Evolutionary conservation across 2,329 filamentous ascomycete genomes (phyloP), one percentile per base, ranked within the genome.

Genomic region (Ophiostoma montium): DNA sequence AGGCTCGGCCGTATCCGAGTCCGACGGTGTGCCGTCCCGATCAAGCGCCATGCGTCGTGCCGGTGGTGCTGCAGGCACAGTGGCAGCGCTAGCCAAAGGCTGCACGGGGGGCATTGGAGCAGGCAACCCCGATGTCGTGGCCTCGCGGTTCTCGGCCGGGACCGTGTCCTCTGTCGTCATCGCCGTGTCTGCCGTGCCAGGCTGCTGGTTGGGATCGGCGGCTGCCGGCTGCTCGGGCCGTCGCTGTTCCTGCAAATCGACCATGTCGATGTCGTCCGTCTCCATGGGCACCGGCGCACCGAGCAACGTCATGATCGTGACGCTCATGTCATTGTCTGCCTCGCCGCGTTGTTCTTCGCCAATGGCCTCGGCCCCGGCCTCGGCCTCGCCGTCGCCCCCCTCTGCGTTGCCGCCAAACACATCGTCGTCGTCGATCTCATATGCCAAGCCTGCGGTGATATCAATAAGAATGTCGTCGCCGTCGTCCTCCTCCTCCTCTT

Each of bases 111-210:
- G 82, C 1, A 78, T 76, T 7, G 75, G 74, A 42, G 80, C 78
- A 41, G 79, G 74, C 61, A 89, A 86, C 18, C 83, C 84, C 48
- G 83, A 83, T 59, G 86, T 72, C 15, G 86, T 86, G 30, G 85
- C 83, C 63, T 92, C 85, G 55, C 83, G 78, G 48, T 81, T 76
- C 60, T 89, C 85, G 41, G 86, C 69, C 54, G 84, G 79, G 30
- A 85, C 82, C 12, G 43, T 27, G 15, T 70, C 65, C 52, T 78
- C 75, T 3, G 76, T 63, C 70, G 77, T 76, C 65, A 78, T 71
- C 32, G 77, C 71, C 51, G 77, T 76, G 23, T 77, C 50, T 39
- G 42, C n/a, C 1, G 35, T 31, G 5, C 6, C 11, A 15, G 9
- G 47, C 35, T 19, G 16, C 38, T 13, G 19, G 12, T 35, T 18